Percentiles rank a stretch among this genome's conserved stretches.
Evolutionary conservation across 257 asterid species (phyloP).

Genomic region (Plantago ovata): DNA sequence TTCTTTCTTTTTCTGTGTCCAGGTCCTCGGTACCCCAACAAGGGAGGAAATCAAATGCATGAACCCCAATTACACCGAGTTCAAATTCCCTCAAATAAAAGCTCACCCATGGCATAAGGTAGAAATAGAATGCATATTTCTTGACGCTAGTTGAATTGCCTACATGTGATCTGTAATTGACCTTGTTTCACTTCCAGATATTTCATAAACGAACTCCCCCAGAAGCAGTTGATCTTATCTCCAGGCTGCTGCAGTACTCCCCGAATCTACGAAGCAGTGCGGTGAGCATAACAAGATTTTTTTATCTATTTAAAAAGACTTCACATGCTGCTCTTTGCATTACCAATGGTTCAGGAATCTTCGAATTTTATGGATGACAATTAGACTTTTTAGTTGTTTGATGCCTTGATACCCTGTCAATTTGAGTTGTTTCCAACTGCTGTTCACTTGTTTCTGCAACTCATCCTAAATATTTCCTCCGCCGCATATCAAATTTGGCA

Average conservation of each 20-base stretch:
- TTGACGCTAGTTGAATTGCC: not conserved
- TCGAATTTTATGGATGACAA: not conserved
- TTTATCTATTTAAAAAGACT: not conserved
- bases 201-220: conserved; percentile 74
- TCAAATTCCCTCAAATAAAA: too few relatives aligned
- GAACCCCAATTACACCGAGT: conserved; percentile 78
- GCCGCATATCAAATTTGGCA: too few relatives aligned
- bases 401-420: too few relatives aligned
- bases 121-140: conserved; percentile 9
- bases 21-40: conserved; percentile 80
- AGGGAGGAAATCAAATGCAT: conserved; percentile 80
- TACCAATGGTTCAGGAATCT: not conserved
- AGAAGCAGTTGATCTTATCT: conserved; percentile 71
- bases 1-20: conserved; percentile 13
- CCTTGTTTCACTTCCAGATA: conserved; percentile 33
- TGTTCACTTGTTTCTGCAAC: too few relatives aligned
- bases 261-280: conserved; percentile 69
- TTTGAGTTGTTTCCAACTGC: too few relatives aligned
- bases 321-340: conserved; percentile 3
- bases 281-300: conserved; percentile 31
- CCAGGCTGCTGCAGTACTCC: conserved; percentile 70
- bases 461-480: too few relatives aligned
- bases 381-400: too few relatives aligned
- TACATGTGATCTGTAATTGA: conserved; percentile 10
- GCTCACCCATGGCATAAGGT: conserved; percentile 92